These are phyloP conservation scores for Candida koratica DNA, from an alignment of 805 yeast species.

Conservation along the genomic window DNA sequence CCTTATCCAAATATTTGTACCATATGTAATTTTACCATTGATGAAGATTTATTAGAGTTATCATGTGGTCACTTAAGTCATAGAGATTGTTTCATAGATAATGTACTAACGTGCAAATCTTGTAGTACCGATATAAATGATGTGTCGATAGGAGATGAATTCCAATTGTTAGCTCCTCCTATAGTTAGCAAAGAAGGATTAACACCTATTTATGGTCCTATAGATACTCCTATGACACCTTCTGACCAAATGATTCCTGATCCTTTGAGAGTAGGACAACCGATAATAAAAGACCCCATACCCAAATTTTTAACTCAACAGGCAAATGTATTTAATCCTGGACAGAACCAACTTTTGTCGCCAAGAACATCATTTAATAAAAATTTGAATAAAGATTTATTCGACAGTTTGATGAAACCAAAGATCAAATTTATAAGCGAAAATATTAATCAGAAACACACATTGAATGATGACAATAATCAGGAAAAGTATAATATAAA, in stretches of 20 bases:
- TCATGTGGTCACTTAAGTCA: conserved; percentile 26
- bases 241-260: conserved; percentile 18
- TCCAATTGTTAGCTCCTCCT: neutral
- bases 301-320: neutral
- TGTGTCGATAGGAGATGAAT: neutral
- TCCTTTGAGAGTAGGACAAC: conserved; percentile 10
- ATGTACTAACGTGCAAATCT: conserved; percentile 14
- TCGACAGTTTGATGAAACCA: conserved; percentile 16
- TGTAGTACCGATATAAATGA: conserved; percentile 7
- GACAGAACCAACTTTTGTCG: conserved; percentile 14
- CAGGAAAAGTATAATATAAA: conserved; percentile 14
- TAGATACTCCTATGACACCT: conserved; percentile 16
- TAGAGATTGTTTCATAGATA: conserved; percentile 21
- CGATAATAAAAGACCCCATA: neutral
- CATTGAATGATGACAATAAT: neutral
- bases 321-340: neutral
- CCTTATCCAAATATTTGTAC: conserved; percentile 10
- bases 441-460: conserved; percentile 3
- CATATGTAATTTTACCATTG: conserved; percentile 14
- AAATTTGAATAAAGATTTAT: conserved; percentile 13
- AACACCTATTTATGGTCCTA: conserved; percentile 14
- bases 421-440: conserved; percentile 12
- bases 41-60: conserved; percentile 18
- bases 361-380: conserved; percentile 17
- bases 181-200: neutral